phyloP scores from a whole-genome alignment of 495 filamentous ascomycete genomes.

The Xylaria grammica region DNA sequence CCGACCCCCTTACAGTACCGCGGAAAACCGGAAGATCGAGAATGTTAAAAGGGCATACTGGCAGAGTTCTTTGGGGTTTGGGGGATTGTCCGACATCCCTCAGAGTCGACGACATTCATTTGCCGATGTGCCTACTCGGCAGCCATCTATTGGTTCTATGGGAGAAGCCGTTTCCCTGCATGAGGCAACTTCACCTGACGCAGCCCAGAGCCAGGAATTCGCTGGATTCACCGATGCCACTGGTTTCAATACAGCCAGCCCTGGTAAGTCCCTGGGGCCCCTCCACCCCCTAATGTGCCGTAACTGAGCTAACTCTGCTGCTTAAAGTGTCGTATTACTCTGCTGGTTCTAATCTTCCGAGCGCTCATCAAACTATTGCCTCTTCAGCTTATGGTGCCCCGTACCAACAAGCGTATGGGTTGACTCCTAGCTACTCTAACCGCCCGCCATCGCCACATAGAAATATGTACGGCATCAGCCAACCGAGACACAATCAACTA shows the following conservation, averaged over 20 bases:
- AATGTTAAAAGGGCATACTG: slow-evolving; percentile 83
- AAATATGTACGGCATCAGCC: slow-evolving; percentile 64
- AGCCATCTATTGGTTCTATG: slow-evolving; percentile 69
- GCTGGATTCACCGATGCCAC: slow-evolving; percentile 37
- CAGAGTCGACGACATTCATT: slow-evolving; percentile 98
- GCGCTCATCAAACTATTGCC: slow-evolving; percentile 45
- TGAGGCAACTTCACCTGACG: slow-evolving; percentile 47
- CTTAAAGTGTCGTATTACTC: slow-evolving; percentile 57
- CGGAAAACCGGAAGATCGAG: slow-evolving; percentile 77
- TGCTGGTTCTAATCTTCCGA: slow-evolving; percentile 34
- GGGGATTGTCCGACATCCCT: slow-evolving; percentile 68
- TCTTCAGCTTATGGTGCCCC: slow-evolving; percentile 45
- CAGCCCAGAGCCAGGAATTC: slow-evolving; percentile 45
- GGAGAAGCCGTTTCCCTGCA: slow-evolving; percentile 57
- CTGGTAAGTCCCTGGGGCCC: slow-evolving; percentile 35
- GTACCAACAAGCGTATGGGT: slow-evolving; percentile 46
- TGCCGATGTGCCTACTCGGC: slow-evolving; percentile 75
- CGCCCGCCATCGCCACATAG: slow-evolving; percentile 62
- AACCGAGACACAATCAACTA: slow-evolving; percentile 79
- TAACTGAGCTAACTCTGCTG: slow-evolving; percentile 32
- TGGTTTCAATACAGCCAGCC: slow-evolving; percentile 38
- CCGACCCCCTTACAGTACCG: slow-evolving; percentile 55
- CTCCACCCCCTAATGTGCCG: background rate
- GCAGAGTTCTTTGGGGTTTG: slow-evolving; percentile 86
- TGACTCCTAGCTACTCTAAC: slow-evolving; percentile 62